Evolutionary conservation across 306 rosid species (phyloP).

Genomic region (Comarum palustre): DNA sequence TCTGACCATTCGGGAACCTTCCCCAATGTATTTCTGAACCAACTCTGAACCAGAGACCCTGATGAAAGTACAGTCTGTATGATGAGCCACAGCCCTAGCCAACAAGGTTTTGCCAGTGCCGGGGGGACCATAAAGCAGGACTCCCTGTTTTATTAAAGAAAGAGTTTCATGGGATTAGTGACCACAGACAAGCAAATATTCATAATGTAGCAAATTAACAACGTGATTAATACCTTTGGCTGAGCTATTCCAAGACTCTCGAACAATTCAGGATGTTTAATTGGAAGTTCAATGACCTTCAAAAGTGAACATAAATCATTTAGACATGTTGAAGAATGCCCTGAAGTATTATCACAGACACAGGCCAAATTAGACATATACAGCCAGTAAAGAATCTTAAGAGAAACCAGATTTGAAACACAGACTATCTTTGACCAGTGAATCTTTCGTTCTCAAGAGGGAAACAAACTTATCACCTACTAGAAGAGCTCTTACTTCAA

Average conservation of each 20-base stretch:
- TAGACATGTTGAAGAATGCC: conserved; percentile 11
- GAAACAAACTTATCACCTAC: not conserved
- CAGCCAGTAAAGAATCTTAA: not conserved
- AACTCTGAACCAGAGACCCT: conserved; percentile 98
- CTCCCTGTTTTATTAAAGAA: conserved; percentile 55
- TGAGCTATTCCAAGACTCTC: conserved; percentile 99
- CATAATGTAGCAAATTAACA: not conserved
- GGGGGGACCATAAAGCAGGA: conserved; percentile 91
- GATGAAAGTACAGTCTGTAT: conserved; percentile 96
- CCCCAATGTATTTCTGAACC: conserved; percentile 98
- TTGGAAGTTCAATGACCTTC: conserved; percentile 97
- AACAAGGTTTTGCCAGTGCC: conserved; percentile 94
- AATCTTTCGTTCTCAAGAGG: not conserved
- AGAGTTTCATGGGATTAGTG: conserved; percentile 11
- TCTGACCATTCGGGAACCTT: conserved; percentile 98
- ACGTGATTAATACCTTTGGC: conserved; percentile 65
- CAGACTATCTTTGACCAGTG: not conserved
- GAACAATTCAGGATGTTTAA: conserved; percentile 94
- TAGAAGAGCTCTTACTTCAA: not conserved
- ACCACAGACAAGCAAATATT: not conserved
- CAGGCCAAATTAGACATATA: not conserved
- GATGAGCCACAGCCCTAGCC: conserved; percentile 99
- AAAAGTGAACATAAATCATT: conserved; percentile 8
- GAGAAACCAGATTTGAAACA: not conserved
- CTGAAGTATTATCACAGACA: conserved; percentile 2